phyloP scores from a whole-genome alignment of 2,329 filamentous ascomycete species.

The Gyromitra esculenta region DNA sequence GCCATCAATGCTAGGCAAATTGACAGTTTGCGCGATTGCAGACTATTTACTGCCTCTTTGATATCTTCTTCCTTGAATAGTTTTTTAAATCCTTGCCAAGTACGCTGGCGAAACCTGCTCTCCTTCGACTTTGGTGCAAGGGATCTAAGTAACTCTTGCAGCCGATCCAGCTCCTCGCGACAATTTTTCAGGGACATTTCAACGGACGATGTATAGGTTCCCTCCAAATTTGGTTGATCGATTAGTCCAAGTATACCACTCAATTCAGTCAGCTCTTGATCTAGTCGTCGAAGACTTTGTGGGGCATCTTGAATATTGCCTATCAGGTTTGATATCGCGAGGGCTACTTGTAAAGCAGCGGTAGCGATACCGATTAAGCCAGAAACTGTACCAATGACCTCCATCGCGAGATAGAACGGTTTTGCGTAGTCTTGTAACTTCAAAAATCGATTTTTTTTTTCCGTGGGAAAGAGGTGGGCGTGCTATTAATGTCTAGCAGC shows the following conservation, averaged over 20 bases:
- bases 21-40: slow-evolving; percentile 33
- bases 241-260: slow-evolving; percentile 19
- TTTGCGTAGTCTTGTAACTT: background rate
- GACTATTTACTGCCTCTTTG: background rate
- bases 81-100: slow-evolving; percentile 3
- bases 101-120: background rate
- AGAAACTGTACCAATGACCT: slow-evolving; percentile 1
- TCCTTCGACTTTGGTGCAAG: background rate
- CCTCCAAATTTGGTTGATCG: background rate
- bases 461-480: background rate
- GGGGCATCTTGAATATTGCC: slow-evolving; percentile 9
- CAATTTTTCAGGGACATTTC: slow-evolving; percentile 1
- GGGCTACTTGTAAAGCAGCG: background rate
- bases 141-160: slow-evolving; percentile 13
- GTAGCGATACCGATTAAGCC: background rate
- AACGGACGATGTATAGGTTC: background rate
- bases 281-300: slow-evolving; percentile 7
- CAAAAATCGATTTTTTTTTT: too few relatives aligned
- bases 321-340: slow-evolving; percentile 16
- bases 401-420: background rate
- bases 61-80: slow-evolving; percentile 26
- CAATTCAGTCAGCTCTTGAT: slow-evolving; percentile 18
- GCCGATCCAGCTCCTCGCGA: slow-evolving; percentile 6
- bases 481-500: too few relatives aligned
- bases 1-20: slow-evolving; percentile 24